These are phyloP conservation scores for Antitrichia curtipendula DNA, from an alignment of 225 moss, liverwort and hornwort species.

Conservation along the genomic window DNA sequence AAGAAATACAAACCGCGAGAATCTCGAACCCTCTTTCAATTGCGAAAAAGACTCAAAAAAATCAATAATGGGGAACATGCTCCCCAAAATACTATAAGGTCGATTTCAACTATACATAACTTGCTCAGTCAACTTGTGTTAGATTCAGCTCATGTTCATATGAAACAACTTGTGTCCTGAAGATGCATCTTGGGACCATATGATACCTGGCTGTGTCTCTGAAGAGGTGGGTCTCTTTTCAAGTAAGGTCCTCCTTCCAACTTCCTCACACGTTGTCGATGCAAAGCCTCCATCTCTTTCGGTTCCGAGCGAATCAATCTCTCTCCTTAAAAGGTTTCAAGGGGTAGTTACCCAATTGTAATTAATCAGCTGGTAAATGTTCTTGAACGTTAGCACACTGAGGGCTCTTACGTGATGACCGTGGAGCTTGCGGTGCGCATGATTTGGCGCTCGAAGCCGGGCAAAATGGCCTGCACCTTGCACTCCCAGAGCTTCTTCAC, in stretches of 20 bases:
- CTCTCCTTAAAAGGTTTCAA: not conserved
- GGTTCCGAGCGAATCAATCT: not conserved
- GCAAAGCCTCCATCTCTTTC: not conserved
- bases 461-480: constrained; percentile 2
- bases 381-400: not conserved
- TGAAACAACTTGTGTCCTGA: not conserved
- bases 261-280: not conserved
- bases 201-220: not conserved
- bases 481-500: constrained; percentile 15
- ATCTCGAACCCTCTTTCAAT: not conserved
- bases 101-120: not conserved
- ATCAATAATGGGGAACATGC: not conserved
- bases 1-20: not conserved
- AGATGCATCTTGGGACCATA: not conserved
- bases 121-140: not conserved
- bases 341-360: not conserved
- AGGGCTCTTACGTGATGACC: not conserved
- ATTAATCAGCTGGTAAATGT: not conserved
- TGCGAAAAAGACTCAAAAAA: not conserved
- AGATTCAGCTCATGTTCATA: too few relatives aligned
- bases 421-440: not conserved
- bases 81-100: too few relatives aligned
- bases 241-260: not conserved
- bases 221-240: not conserved
- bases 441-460: constrained; percentile 5